Base-by-base conservation (phyloP, 179 eudicot species). In the Spergularia azorica region DNA sequence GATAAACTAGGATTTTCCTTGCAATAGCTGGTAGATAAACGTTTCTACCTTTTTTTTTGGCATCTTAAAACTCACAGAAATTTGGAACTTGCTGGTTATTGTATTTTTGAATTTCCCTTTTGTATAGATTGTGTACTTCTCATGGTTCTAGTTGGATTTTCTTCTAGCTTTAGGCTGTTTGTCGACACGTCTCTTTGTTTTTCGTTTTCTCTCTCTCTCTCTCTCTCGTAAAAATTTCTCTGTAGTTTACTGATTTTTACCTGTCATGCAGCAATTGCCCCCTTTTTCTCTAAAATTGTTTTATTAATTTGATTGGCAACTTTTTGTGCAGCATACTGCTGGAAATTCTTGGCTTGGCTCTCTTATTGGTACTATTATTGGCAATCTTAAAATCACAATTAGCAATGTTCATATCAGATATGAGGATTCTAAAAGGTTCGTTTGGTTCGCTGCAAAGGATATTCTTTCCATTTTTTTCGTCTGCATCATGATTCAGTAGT, bases 311-410 rank as follows among this genome's bases (percentile, higher is more conserved):
- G 67, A 21, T 18, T 61, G 46, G 61, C 74, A 46, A 54, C 71
- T 76, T 18, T 80, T 74, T 46, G 59, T 41, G 80, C 91, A 95
- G 99, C 74, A 90, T 79, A 82, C 96, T 74, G 78, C 87, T 73
- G 96, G 96, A 78, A 94, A 83, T 87, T 93, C 99, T 81, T 96
- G 99, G 98, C 88, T 96, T 76, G 93, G 97, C 63, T 96, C 99
- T 21, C 84, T 94, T 71, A 92, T 94, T 74, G 90, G 87, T 74
- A 96, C 99, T 68, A 89, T 96, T 69, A 94, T 96, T 76, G 99
- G 99, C 74, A 96, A 96, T 76, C 96, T 96, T 69, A 96, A 96
- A 84, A 89, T 96, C 63, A 84, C 99, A n/a, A 94, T 96, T 76
- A 90, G 96, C 87, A 96, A 96, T 88, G 92, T 96, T 60, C 99